Base-by-base conservation (phyloP, 2,329 filamentous ascomycete species). In the Phialocephala subalpina region DNA sequence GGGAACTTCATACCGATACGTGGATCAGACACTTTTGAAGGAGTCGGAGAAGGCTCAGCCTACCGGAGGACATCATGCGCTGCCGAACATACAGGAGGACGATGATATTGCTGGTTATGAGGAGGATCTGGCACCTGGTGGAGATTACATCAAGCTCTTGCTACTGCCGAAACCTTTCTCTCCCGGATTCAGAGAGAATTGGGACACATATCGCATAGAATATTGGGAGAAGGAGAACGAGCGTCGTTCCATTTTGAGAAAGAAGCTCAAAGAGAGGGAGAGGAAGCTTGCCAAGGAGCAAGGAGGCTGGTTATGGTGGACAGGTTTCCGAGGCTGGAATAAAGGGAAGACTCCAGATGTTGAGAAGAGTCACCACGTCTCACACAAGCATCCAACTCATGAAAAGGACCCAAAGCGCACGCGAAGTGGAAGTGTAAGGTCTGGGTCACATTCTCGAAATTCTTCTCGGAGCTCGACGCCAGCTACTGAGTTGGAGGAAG, bases 201-300 rank as follows among this genome's bases (percentile, higher is more conserved):
- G 96, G 96, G 96, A 99, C 76, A 84, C 95, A 18, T 99, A 97
- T 79, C 87, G 96, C 61, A 90, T 91, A 38, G 94, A 97, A 67
- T 99, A 97, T 80, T 99, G 96, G 96, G 95, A 97, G 73, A 90
- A 90, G 67, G 96, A 99, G 78, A 99, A 99, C 76, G 93, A 97
- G 78, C 90, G 95, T 1, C 89, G 96, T 14, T 87, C 90, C 2
- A 81, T 92, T 64, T 82, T 97, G 27, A 86, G 93, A 49, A 76
- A 84, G 52, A 92, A 92, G 75, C 82, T 97, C 58, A 87, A 89
- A 68, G 85, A 88, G 60, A 86, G 87, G 36, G 90, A 94, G 72
- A 84, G 86, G 20, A 88, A 90, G 67, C 80, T 92, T 45, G 89
- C 90, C 14, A 88, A 87, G 74, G 83, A 89, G 73, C 84, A 90